Conservation (phyloP, 192 early-diverging fungal genomes). For the Coemansia sp. region DNA sequence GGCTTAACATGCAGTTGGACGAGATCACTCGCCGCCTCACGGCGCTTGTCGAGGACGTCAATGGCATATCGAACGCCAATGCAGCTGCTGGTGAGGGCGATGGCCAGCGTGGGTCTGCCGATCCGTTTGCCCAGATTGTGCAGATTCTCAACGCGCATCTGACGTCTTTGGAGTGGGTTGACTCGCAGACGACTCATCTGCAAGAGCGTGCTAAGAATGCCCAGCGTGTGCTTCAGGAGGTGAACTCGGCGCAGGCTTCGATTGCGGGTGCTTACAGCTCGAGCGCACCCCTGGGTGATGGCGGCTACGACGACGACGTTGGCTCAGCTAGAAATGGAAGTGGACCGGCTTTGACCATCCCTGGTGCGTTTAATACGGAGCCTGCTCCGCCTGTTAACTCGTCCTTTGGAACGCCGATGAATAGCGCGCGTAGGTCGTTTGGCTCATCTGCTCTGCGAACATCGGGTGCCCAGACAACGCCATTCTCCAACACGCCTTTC, state of each 20-base stretch:
- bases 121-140: conserved; percentile 72
- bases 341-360: conserved; percentile 9
- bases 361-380: conserved; percentile 32
- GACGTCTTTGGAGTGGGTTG: conserved; percentile 92
- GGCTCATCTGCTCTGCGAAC: too few relatives aligned
- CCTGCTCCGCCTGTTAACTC: conserved; percentile 27
- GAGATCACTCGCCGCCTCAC: conserved; percentile 76
- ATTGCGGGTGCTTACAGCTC: conserved; percentile 7
- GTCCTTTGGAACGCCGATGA: conserved; percentile 33
- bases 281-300: background rate
- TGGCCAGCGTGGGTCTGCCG: conserved; percentile 19
- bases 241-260: conserved; percentile 23
- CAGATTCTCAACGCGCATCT: conserved; percentile 90
- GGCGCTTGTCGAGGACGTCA: conserved; percentile 84
- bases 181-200: conserved; percentile 51
- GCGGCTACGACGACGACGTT: background rate
- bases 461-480: conserved; percentile 8
- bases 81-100: conserved; percentile 16
- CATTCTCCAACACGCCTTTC: conserved; percentile 11
- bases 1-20: conserved; percentile 83
- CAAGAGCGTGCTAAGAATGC: conserved; percentile 43
- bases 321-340: background rate
- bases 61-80: conserved; percentile 48
- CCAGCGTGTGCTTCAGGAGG: conserved; percentile 39
- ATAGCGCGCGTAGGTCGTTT: conserved; percentile 4